phyloP scores from a whole-genome alignment of 1,284 basidiomycete genomes.

The Naganishia liquefaciens region DNA sequence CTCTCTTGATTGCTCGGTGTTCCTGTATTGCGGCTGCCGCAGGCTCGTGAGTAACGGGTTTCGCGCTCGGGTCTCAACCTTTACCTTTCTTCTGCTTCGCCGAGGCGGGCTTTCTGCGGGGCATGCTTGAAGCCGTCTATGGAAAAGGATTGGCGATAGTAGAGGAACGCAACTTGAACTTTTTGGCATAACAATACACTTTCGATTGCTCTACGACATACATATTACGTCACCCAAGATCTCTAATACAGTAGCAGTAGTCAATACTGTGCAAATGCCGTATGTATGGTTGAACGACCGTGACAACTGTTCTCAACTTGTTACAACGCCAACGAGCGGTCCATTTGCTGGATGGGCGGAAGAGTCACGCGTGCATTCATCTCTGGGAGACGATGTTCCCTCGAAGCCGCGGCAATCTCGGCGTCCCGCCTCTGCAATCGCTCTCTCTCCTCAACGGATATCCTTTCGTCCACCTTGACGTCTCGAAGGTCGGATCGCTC shows the following conservation, averaged over 20 bases:
- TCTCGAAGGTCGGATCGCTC: conserved; percentile 8
- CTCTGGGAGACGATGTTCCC: conserved; percentile 18
- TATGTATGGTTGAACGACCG: no score
- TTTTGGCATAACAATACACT: no score
- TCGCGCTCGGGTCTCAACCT: neutral
- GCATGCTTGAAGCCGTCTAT: neutral
- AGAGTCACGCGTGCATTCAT: conserved; percentile 21
- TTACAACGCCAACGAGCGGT: conserved; percentile 9
- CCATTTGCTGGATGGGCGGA: conserved; percentile 20
- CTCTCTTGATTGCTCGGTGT: conserved; percentile 79
- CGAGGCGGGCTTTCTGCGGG: conserved; percentile 63
- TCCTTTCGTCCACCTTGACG: conserved; percentile 13
- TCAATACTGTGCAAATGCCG: neutral
- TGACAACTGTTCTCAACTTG: neutral
- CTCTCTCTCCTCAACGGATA: conserved; percentile 6
- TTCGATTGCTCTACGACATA: no score
- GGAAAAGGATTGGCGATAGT: no score
- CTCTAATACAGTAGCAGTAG: no score
- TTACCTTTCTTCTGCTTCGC: conserved; percentile 67
- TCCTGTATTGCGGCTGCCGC: conserved; percentile 61
- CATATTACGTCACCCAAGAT: neutral
- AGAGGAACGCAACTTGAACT: no score
- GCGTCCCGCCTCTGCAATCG: neutral
- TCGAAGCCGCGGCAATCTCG: neutral
- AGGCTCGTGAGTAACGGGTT: neutral